Evolutionary conservation across 1,284 basidiomycete species (phyloP).

Genomic region (Tranzscheliella williamsii): DNA sequence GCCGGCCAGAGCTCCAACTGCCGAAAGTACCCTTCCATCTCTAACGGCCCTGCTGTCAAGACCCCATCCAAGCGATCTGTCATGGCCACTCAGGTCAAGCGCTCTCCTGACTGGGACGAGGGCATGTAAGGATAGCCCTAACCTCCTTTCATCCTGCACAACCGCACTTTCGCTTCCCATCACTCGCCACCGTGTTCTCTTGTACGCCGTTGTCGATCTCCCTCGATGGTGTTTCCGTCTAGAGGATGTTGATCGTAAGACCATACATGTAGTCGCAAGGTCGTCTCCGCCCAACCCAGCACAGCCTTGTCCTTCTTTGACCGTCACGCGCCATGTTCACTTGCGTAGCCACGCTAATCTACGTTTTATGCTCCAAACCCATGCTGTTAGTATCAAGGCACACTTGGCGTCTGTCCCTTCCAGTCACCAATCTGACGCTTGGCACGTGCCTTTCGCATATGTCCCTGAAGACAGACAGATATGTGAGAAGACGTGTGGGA

Average conservation of each 20-base stretch:
- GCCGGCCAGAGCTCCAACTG: slow-evolving; percentile 43
- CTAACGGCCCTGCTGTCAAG: slow-evolving; percentile 41
- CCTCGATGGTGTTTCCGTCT: background rate
- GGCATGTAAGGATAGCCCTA: slow-evolving; percentile 1
- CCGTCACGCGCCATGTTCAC: no score
- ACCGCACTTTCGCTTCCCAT: background rate
- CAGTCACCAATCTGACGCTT: no score
- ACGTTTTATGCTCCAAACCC: no score
- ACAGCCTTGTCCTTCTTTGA: no score
- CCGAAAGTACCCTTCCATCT: slow-evolving; percentile 45
- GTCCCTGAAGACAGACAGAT: no score
- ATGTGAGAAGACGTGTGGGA: no score
- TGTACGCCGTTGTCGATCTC: background rate
- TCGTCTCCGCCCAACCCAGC: no score
- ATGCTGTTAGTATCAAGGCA: no score
- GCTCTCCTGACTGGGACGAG: slow-evolving; percentile 39
- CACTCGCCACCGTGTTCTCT: background rate
- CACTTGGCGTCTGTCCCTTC: no score
- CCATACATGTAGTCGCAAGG: background rate
- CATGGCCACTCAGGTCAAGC: slow-evolving; percentile 42
- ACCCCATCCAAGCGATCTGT: slow-evolving; percentile 38
- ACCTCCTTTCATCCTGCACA: background rate
- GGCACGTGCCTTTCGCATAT: no score
- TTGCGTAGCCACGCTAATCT: no score
- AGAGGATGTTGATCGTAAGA: background rate